Evolutionary conservation across 2,329 filamentous ascomycete species (phyloP).

Genomic region (Microcyclospora tardicrescens): DNA sequence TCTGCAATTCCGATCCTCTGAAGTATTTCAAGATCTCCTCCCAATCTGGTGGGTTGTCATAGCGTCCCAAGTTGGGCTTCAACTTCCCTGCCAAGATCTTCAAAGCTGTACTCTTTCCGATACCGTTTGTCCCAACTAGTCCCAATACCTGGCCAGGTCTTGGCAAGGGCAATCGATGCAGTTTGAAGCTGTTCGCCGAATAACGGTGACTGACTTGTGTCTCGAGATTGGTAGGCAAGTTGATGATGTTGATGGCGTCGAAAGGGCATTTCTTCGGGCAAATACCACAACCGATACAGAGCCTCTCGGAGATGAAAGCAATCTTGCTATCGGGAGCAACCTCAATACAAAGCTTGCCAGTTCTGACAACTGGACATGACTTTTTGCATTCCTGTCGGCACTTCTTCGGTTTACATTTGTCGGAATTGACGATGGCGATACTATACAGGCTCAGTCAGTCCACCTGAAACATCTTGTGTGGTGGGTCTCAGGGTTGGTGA

Average conservation of each 20-base stretch:
- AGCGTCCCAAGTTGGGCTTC: slow-evolving; percentile 92
- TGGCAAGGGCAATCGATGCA: slow-evolving; percentile 91
- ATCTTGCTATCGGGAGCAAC: slow-evolving; percentile 79
- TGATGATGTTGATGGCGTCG: slow-evolving; percentile 98
- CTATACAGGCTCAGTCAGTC: slow-evolving; percentile 37
- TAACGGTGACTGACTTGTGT: slow-evolving; percentile 97
- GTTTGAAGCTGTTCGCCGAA: slow-evolving; percentile 99
- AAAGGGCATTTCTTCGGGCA: slow-evolving; percentile 99
- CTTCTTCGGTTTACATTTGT: slow-evolving; percentile 70
- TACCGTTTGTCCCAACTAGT: slow-evolving; percentile 98
- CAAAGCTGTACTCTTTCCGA: slow-evolving; percentile 97
- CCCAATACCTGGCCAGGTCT: slow-evolving; percentile 90
- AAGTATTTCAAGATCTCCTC: slow-evolving; percentile 98
- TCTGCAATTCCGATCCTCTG: slow-evolving; percentile 92
- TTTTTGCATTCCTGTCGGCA: slow-evolving; percentile 99
- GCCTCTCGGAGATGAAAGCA: slow-evolving; percentile 90
- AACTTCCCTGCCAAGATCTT: slow-evolving; percentile 98
- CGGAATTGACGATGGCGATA: slow-evolving; percentile 96
- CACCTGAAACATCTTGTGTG: slow-evolving; percentile 3
- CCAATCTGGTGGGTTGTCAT: slow-evolving; percentile 96
- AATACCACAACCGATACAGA: slow-evolving; percentile 98
- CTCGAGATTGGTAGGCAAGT: slow-evolving; percentile 97
- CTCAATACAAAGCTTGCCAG: slow-evolving; percentile 95
- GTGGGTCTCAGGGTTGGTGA: neutral
- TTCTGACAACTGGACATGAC: slow-evolving; percentile 91